These are phyloP conservation scores for Pichia norvegensis DNA, from an alignment of 1,139 yeast genomes.

Conservation along the genomic window DNA sequence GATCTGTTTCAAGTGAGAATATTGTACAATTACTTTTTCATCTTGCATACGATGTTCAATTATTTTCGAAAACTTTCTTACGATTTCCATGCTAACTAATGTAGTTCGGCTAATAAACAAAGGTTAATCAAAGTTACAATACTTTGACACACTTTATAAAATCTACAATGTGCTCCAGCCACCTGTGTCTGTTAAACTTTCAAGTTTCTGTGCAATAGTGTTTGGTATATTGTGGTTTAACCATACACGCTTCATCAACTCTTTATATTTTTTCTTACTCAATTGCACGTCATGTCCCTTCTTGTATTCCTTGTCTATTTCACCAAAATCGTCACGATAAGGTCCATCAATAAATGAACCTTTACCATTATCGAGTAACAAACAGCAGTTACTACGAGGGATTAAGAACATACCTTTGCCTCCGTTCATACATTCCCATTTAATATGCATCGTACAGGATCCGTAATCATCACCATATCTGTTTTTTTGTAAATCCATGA, in stretches of 20 bases:
- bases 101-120: too few species aligned
- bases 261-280: constrained; percentile 56
- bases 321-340: constrained; percentile 82
- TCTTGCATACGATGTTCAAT: too few species aligned
- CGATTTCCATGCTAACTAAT: too few species aligned
- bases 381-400: constrained; percentile 66
- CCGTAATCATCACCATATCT: constrained; percentile 49
- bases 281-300: constrained; percentile 67
- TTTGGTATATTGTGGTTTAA: constrained; percentile 74
- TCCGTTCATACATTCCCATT: constrained; percentile 58
- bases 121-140: too few species aligned
- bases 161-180: constrained; percentile 87
- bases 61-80: too few species aligned
- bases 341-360: constrained; percentile 88
- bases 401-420: constrained; percentile 67
- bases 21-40: too few species aligned
- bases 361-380: constrained; percentile 53
- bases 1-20: background rate
- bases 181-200: constrained; percentile 73
- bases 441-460: constrained; percentile 59
- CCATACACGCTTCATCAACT: constrained; percentile 64
- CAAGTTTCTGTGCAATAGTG: constrained; percentile 69
- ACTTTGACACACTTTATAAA: background rate
- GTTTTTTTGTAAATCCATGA: constrained; percentile 57
- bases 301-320: constrained; percentile 66